Evolutionary conservation across 2,329 filamentous ascomycete genomes (phyloP).

Genomic region (Botrytis hyacinthi): DNA sequence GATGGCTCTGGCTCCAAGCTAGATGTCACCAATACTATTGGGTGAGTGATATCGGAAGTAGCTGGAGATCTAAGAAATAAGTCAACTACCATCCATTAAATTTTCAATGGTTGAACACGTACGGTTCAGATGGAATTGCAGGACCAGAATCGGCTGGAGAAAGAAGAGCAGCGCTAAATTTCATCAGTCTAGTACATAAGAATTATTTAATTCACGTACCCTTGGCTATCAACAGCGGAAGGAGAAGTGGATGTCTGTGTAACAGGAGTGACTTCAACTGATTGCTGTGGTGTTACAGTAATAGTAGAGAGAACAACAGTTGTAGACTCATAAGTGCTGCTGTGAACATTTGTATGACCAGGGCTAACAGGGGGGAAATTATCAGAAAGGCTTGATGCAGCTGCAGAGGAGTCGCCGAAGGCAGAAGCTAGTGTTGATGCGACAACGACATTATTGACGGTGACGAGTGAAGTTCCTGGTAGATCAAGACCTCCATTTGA

Average conservation of each 20-base stretch:
- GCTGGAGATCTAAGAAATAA: neutral
- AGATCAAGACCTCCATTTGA: neutral
- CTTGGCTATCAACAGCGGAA: neutral
- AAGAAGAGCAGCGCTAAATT: neutral
- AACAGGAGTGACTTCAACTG: too few relatives aligned
- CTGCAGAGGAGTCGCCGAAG: neutral
- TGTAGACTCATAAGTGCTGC: neutral
- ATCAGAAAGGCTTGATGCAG: constrained; percentile 1
- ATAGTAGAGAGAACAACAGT: neutral
- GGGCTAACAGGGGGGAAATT: neutral
- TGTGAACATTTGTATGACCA: neutral
- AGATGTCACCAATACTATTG: neutral
- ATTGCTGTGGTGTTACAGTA: neutral
- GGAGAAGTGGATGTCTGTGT: neutral
- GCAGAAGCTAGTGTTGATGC: neutral
- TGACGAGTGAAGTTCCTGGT: constrained; percentile 3
- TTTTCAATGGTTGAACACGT: neutral
- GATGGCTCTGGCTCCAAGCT: neutral
- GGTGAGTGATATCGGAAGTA: neutral
- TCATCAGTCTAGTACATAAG: neutral
- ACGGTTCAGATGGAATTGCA: neutral
- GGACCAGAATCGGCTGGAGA: neutral
- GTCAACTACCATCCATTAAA: neutral
- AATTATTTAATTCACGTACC: neutral
- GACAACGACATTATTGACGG: constrained; percentile 14